Evolutionary conservation across 1,284 basidiomycete genomes (phyloP).

Genomic region (Apiotrichum sp.): DNA sequence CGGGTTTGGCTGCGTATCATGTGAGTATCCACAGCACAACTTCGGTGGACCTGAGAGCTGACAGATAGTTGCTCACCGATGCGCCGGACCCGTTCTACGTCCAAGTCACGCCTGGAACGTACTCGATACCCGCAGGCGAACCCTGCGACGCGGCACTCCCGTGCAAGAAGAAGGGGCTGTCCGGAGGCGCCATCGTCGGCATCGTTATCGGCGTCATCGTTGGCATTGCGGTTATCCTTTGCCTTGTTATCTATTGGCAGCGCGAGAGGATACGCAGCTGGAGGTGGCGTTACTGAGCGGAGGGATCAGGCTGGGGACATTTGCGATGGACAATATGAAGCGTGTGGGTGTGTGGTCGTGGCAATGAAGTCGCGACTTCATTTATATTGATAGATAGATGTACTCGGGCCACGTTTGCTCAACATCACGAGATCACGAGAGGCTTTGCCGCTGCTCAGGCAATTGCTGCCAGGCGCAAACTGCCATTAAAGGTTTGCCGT

Average conservation of each 20-base stretch:
- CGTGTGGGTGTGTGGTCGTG: no score
- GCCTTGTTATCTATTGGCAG: background rate
- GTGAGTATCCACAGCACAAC: conserved; percentile 16
- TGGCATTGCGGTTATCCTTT: background rate
- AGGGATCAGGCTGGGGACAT: no score
- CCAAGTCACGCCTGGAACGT: conserved; percentile 59
- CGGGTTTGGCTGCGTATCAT: conserved; percentile 64
- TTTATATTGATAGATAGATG: no score
- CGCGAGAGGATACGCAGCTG: background rate
- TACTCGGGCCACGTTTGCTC: no score
- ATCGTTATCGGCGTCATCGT: conserved; percentile 31
- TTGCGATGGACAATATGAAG: no score
- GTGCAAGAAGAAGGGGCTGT: conserved; percentile 52
- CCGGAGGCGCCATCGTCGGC: conserved; percentile 56
- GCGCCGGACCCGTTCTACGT: conserved; percentile 68
- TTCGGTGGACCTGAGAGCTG: background rate
- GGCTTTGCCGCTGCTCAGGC: no score
- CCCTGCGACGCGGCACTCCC: conserved; percentile 70
- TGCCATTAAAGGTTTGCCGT: no score
- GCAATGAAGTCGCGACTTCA: no score
- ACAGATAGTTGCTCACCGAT: conserved; percentile 12
- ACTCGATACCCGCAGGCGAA: conserved; percentile 59
- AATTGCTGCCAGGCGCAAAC: no score
- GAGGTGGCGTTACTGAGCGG: background rate
- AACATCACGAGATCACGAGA: no score